Conservation (phyloP, 108 stramenopile genomes). For the Nitzschia sp. region DNA sequence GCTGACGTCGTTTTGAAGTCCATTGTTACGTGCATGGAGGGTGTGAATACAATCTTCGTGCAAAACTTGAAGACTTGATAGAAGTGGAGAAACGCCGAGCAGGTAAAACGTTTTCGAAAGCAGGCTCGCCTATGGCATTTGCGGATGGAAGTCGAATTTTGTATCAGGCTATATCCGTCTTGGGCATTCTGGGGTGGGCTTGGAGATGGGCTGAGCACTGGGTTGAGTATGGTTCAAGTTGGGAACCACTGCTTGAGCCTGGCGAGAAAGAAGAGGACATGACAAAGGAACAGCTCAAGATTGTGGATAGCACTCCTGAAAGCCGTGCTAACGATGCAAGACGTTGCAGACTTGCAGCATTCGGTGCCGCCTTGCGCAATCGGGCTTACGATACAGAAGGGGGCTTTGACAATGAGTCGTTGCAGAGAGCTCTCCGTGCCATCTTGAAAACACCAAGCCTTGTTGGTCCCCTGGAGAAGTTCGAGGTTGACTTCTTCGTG, state of each 20-base stretch:
- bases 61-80: constrained; percentile 76
- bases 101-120: constrained; percentile 45
- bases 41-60: constrained; percentile 64
- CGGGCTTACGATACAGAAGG: constrained; percentile 74
- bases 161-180: constrained; percentile 61
- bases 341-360: constrained; percentile 74
- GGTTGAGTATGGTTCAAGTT: constrained; percentile 74
- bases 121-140: constrained; percentile 55
- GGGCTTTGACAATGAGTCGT: constrained; percentile 52
- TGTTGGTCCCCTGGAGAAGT: constrained; percentile 71
- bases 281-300: constrained; percentile 76
- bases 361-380: constrained; percentile 85
- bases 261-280: constrained; percentile 68
- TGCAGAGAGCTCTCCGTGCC: constrained; percentile 68
- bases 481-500: constrained; percentile 73
- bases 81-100: constrained; percentile 51
- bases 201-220: constrained; percentile 91
- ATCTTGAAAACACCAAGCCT: constrained; percentile 68
- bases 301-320: constrained; percentile 60
- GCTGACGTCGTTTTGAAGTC: constrained; percentile 18
- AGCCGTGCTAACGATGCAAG: constrained; percentile 75
- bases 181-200: constrained; percentile 79
- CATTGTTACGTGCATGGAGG: constrained; percentile 70
- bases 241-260: constrained; percentile 76
- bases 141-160: constrained; percentile 57